Conservation (phyloP, 225 moss, liverwort and hornwort genomes). For the Pseudisothecium myosuroides region DNA sequence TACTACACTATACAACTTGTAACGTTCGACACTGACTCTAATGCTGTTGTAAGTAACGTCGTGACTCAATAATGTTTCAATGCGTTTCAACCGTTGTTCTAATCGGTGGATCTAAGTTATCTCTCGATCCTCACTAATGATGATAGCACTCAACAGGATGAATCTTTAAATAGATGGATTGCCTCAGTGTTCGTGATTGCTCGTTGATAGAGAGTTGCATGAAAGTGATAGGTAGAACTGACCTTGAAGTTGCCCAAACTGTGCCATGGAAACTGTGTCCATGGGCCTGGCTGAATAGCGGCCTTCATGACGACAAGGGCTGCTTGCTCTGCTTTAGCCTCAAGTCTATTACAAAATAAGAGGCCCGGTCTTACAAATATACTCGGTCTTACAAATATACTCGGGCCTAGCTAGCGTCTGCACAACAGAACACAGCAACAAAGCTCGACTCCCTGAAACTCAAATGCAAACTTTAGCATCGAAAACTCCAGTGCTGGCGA, state of each 20-base stretch:
- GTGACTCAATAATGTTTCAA: not conserved
- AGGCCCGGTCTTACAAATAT: too few species aligned
- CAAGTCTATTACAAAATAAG: not conserved
- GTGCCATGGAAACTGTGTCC: conserved; percentile 43
- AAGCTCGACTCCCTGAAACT: not conserved
- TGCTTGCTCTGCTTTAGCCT: not conserved
- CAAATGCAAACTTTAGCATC: too few species aligned
- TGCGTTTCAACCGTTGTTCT: not conserved
- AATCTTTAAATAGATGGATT: not conserved
- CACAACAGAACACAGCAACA: not conserved
- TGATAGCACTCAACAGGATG: not conserved
- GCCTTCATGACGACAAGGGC: not conserved
- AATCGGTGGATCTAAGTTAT: not conserved
- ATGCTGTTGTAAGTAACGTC: not conserved
- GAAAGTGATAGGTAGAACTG: not conserved
- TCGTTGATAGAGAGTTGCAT: not conserved
- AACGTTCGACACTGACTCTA: not conserved
- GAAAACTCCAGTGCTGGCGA: not conserved
- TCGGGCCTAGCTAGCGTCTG: not conserved
- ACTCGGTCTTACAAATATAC: too few species aligned
- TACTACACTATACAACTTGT: not conserved
- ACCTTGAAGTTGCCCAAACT: conserved; percentile 36
- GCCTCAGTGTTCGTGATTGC: too few species aligned
- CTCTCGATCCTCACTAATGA: too few species aligned
- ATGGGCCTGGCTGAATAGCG: conserved; percentile 31